Evolutionary conservation across 106 monocot species (phyloP), one percentile per base, ranked within the genome.

Genomic region (Dioscorea alata): DNA sequence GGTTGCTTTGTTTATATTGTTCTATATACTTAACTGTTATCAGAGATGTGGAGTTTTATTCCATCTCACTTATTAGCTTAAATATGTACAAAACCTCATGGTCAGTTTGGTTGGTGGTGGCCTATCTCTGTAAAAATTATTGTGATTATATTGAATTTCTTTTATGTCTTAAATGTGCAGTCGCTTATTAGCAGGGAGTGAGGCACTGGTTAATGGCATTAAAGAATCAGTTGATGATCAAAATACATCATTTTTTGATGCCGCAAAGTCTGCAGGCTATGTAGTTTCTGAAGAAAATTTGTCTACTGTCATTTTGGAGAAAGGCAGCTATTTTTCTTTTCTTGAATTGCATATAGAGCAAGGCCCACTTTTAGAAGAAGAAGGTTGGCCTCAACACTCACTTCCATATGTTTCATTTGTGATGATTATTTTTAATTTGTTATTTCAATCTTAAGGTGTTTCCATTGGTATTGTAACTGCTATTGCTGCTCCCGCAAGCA

Each of bases 401-500:
- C 42, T 63, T 61, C 2, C 42, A 63, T 67, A 16, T 76, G 10
- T 8, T 21, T 48, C 20, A 8, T 10, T 22, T 66, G 13, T 33
- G 9, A 22, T 66, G 59, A 59, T 12, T 52, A 8, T 16, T 20
- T 63, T 14, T 24, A 61, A 48, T 73, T 8, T 56, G 23, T 70
- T 20, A 13, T 48, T 16, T 74, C 48, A 20, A 51, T 57, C 0
- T 35, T 59, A 42, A 96, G 96, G 89, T 65, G 31, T 89, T 66
- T 60, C 80, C 2, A 87, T 97, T 79, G 97, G 97, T 19, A 81
- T 97, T 74, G 97, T 97, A n/a, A 92, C 92, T 75, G 97, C 97
- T 13, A 97, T 97, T 78, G 97, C 97, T 76, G 97, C 97, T 42
- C 97, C 97, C 74, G 97, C 97, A 70, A 97, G 97, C 50, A 89